Base-by-base conservation (phyloP, 2,329 filamentous ascomycete species). In the Beauveria medogensis region DNA sequence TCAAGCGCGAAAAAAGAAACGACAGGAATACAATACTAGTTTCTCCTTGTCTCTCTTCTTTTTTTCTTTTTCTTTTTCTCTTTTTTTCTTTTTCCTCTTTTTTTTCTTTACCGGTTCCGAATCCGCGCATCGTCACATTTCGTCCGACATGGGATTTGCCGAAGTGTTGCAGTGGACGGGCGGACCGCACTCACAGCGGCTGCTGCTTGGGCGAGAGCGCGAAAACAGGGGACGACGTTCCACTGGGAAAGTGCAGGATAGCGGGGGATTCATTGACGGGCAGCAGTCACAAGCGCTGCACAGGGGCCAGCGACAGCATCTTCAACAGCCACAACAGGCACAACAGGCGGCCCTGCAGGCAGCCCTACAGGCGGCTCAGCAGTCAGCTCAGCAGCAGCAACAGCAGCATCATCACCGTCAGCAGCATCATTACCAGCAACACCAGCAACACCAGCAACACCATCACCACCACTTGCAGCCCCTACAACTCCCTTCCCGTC, bases 81-180 rank as follows among this genome's bases (percentile, higher is more conserved):
- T 22, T 8, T 58, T 20, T 26, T 41, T 48, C n/a, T 34, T 47
- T 56, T 40, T 20, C 18, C 16, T 3, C 10, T 30, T 16, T 22
- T 43, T 37, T 22, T 8, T 58, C 28, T 37, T 41, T 26, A 28
- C 22, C 30, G 30, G 30, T 34, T 34, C 30, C 12, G 30, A 34
- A 34, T 34, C 30, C 30, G 30, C 12, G 30, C 12, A 34, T 24
- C n/a, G 3, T 37, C 44, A 14, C 22, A 52, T 46, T 20, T 28
- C 30, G 3, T 40, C n/a, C 46, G 30, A 54, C 41, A 61, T 61
- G 59, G 53, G 59, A 8, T 56, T 57, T 8, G 46, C 53, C 9
- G 20, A 61, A 52, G 59, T 61, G 18, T 26, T 57, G 14, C 59
- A 56, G 50, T 61, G 59, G 59, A 53, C 59, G 20, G 52, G 46